Conservation (phyloP, 768 basidiomycete species). For the Boletus rubescentipes region DNA sequence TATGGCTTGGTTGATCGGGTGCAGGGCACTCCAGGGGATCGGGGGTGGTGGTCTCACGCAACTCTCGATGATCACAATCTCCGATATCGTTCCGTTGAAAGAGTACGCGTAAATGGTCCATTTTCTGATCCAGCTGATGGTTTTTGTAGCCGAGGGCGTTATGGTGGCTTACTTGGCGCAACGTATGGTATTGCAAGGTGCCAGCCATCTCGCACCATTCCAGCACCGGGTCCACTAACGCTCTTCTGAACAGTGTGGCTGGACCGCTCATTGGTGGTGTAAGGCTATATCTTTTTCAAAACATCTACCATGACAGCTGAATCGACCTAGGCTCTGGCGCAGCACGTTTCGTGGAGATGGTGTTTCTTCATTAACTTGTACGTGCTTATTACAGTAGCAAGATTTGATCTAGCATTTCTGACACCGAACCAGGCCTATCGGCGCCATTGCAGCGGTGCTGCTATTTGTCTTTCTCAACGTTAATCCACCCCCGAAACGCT, state of each 20-base stretch:
- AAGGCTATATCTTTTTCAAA: slow-evolving; percentile 28
- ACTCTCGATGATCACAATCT: slow-evolving; percentile 72
- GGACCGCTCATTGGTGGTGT: slow-evolving; percentile 85
- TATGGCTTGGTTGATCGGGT: slow-evolving; percentile 74
- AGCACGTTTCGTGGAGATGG: slow-evolving; percentile 82
- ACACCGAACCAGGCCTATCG: slow-evolving; percentile 55
- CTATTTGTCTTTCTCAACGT: slow-evolving; percentile 74
- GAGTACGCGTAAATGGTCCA: slow-evolving; percentile 46
- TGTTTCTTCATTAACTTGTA: slow-evolving; percentile 77
- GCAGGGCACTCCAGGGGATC: slow-evolving; percentile 79
- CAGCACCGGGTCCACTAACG: neutral
- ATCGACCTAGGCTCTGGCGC: slow-evolving; percentile 54
- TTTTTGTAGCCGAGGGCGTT: slow-evolving; percentile 67
- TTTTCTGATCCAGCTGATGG: neutral
- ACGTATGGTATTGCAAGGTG: slow-evolving; percentile 73
- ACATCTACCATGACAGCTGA: neutral
- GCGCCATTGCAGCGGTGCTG: slow-evolving; percentile 56
- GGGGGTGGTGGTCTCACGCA: slow-evolving; percentile 80
- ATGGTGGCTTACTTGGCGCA: slow-evolving; percentile 70
- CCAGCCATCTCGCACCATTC: neutral
- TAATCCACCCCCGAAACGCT: slow-evolving; percentile 63
- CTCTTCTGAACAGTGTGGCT: slow-evolving; percentile 44
- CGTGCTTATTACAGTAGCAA: slow-evolving; percentile 12
- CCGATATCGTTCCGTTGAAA: slow-evolving; percentile 79
- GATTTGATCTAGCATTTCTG: neutral